Evolutionary conservation across 2,329 filamentous ascomycete genomes (phyloP), one percentile per base, ranked within the genome.

Genomic region (Drechslera avenae): DNA sequence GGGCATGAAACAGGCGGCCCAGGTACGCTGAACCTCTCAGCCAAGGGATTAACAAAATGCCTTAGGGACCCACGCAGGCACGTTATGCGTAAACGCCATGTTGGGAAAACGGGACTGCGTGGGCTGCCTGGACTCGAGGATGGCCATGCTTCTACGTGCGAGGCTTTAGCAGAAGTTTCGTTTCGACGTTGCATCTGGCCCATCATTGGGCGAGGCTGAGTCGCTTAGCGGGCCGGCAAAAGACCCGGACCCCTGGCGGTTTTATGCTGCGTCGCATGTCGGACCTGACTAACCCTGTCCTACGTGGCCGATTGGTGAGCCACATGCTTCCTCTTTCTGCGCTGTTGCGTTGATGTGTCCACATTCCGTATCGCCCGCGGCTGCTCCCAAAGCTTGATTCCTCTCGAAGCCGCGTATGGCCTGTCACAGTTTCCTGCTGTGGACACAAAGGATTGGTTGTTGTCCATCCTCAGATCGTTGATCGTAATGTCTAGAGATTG

Each of bases 191-290:
- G 37, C 42, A 42, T 57, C 7, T 17, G 32, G 50, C 36, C 41
- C 30, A 43, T 54, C 48, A 72, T 72, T 72, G 68, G 69, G 35
- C 49, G 46, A 30, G 45, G 52, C 40, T 26, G 30, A 48, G 52
- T 69, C 66, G 68, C 65, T 69, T 62, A 64, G 50, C 59, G 44
- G 57, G 35, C 54, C 63, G 61, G 43, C 12, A 35, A 37, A 61
- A 54, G 53, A 44, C 57, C 56, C 52, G 52, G 42, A 47, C 63
- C 63, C 61, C 60, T 66, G 50, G 14, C 10, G 60, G 68, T 68
- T 63, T 70, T 62, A 62, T 41, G 54, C 31, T 31, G 39, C 52
- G 68, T 71, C 68, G 66, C 66, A 71, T 49, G 39, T 68, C 55
- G 26, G 32, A 30, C 33, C 18, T 14, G 1, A 23, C 12, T 32